Evolutionary conservation across 2,329 filamentous ascomycete species (phyloP).

Genomic region (Cladosporium sp.): DNA sequence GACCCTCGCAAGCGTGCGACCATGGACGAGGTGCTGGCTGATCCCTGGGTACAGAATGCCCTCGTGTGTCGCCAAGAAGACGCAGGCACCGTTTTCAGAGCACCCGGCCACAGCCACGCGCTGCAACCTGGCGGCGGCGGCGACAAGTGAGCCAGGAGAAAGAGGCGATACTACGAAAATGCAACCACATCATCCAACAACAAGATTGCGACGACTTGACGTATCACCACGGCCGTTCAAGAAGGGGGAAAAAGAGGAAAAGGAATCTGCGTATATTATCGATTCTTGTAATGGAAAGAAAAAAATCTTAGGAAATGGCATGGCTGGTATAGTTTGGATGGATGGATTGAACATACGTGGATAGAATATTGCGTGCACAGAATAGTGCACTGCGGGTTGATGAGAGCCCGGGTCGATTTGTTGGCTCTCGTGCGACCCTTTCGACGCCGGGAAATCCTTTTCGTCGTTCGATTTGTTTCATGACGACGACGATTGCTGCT

Average conservation of each 20-base stretch:
- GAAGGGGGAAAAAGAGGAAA: not conserved
- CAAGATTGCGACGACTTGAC: not conserved
- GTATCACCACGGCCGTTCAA: not conserved
- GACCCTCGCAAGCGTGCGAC: slow-evolving; percentile 80
- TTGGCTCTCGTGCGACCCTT: too few relatives aligned
- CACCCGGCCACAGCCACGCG: slow-evolving; percentile 78
- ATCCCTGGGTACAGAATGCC: slow-evolving; percentile 86
- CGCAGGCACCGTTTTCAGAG: slow-evolving; percentile 69
- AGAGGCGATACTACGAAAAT: not conserved
- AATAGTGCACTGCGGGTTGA: not conserved
- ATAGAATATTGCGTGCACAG: not conserved
- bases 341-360: not conserved
- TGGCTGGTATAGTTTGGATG: not conserved
- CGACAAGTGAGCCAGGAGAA: slow-evolving; percentile 23
- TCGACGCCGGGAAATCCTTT: too few relatives aligned
- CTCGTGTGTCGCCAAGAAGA: slow-evolving; percentile 79
- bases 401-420: not conserved
- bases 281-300: slow-evolving; percentile 12
- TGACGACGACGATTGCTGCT: not conserved
- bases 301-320: not conserved
- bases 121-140: slow-evolving; percentile 48
- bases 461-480: not conserved
- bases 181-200: not conserved
- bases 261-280: not conserved
- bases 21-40: slow-evolving; percentile 80